Conservation (phyloP, 495 filamentous ascomycete genomes). For the Neurospora intermedia region DNA sequence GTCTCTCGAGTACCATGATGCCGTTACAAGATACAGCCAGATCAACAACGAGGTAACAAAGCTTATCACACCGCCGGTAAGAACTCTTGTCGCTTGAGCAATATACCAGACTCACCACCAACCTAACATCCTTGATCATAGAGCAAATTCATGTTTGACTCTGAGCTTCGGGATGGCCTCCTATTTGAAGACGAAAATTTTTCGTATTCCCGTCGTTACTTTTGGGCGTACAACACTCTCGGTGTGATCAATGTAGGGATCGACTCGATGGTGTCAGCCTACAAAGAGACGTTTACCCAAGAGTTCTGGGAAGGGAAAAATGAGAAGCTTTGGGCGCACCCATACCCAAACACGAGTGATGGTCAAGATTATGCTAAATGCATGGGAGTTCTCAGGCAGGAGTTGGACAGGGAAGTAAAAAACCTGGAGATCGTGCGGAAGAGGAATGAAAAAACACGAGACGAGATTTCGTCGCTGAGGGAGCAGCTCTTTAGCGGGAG, state of each 20-base stretch:
- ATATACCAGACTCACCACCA: not conserved
- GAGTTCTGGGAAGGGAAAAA: constrained; percentile 41
- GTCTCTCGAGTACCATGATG: constrained; percentile 40
- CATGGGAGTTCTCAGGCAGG: constrained; percentile 13
- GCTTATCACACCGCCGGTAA: constrained; percentile 38
- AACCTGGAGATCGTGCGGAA: constrained; percentile 14
- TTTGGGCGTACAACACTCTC: constrained; percentile 46
- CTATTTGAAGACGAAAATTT: constrained; percentile 46
- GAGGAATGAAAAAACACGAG: constrained; percentile 18
- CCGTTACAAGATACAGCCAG: constrained; percentile 36
- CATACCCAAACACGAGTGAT: constrained; percentile 3
- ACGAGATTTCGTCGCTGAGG: constrained; percentile 20
- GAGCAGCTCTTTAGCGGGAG: constrained; percentile 27
- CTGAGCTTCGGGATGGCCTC: constrained; percentile 36
- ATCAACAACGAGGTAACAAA: constrained; percentile 37
- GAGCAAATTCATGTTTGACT: constrained; percentile 45
- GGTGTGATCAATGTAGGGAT: constrained; percentile 46
- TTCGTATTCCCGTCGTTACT: constrained; percentile 46
- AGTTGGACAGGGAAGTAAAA: constrained; percentile 16
- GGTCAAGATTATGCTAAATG: constrained; percentile 7
- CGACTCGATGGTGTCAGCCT: constrained; percentile 38
- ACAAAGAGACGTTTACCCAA: constrained; percentile 37
- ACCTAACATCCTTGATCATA: constrained; percentile 2
- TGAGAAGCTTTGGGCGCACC: constrained; percentile 28
- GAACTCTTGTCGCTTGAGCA: not conserved